Percentiles rank a stretch among this genome's conserved stretches.
Evolutionary conservation across 768 basidiomycete species (phyloP).

Genomic region (Rhizopogon vinicolor): DNA sequence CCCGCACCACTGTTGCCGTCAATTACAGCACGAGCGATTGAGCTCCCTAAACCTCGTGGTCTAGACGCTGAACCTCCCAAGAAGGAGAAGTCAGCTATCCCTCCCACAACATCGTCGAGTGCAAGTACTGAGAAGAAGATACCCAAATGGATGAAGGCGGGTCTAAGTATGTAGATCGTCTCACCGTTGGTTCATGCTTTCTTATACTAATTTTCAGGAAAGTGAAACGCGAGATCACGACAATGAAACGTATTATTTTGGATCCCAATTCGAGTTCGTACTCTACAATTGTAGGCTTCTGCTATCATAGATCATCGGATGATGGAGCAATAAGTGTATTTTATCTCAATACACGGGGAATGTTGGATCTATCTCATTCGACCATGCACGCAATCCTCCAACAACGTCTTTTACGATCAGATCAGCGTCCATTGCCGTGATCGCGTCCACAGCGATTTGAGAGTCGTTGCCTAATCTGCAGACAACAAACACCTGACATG

Average conservation of each 20-base stretch:
- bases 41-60: slow-evolving; percentile 57
- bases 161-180: slow-evolving; percentile 40
- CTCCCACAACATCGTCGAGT: slow-evolving; percentile 8
- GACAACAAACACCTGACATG: slow-evolving; percentile 47
- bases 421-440: slow-evolving; percentile 16
- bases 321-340: not conserved
- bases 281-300: not conserved
- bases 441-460: slow-evolving; percentile 69
- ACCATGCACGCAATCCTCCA: slow-evolving; percentile 83
- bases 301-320: not conserved
- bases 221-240: slow-evolving; percentile 28
- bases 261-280: not conserved
- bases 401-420: slow-evolving; percentile 59
- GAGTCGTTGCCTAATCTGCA: slow-evolving; percentile 95
- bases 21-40: slow-evolving; percentile 55
- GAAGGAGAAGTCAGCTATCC: slow-evolving; percentile 3
- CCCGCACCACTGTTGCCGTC: slow-evolving; percentile 61
- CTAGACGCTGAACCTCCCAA: slow-evolving; percentile 22
- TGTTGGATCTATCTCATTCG: slow-evolving; percentile 58
- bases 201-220: slow-evolving; percentile 11
- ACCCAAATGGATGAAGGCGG: slow-evolving; percentile 78
- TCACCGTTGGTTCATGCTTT: not conserved
- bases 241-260: not conserved
- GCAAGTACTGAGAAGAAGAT: slow-evolving; percentile 47
- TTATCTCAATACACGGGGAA: slow-evolving; percentile 75